phyloP scores from a whole-genome alignment of 2,329 filamentous ascomycete genomes.

The Stachybotrys chlorohalonatus region DNA sequence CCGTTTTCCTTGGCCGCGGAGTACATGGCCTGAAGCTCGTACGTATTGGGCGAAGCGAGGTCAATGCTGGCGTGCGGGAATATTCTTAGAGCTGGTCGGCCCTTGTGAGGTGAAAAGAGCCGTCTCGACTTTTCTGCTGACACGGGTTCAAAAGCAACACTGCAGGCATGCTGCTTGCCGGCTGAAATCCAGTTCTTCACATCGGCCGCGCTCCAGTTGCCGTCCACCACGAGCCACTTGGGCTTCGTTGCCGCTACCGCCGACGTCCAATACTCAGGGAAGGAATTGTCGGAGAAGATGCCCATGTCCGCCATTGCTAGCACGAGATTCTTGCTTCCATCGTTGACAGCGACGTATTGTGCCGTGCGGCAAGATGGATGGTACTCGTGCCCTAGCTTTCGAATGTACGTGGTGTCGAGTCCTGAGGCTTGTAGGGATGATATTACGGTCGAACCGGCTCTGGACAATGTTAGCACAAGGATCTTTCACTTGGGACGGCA shows the following conservation, averaged over 20 bases:
- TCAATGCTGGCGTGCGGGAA: conserved; percentile 59
- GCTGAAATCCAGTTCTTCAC: conserved; percentile 60
- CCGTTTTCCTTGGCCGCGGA: conserved; percentile 54
- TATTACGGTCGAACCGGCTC: conserved; percentile 65
- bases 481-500: neutral
- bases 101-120: conserved; percentile 46
- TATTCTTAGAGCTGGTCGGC: conserved; percentile 30
- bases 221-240: conserved; percentile 78
- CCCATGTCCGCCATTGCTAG: conserved; percentile 94
- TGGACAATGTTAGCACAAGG: conserved; percentile 15
- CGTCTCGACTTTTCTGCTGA: conserved; percentile 68
- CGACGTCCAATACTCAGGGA: conserved; percentile 50
- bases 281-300: conserved; percentile 56
- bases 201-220: conserved; percentile 66
- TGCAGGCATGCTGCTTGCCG: conserved; percentile 44
- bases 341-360: conserved; percentile 88
- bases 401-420: conserved; percentile 56
- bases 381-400: conserved; percentile 39
- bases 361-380: conserved; percentile 59
- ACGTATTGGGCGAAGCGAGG: conserved; percentile 72
- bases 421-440: conserved; percentile 54
- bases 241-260: conserved; percentile 48
- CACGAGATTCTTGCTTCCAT: conserved; percentile 72
- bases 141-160: conserved; percentile 80
- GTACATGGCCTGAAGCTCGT: conserved; percentile 77